Evolutionary conservation across 345 rosid species (phyloP), one percentile per base, ranked within the genome.

Genomic region (Lepidium didymum): DNA sequence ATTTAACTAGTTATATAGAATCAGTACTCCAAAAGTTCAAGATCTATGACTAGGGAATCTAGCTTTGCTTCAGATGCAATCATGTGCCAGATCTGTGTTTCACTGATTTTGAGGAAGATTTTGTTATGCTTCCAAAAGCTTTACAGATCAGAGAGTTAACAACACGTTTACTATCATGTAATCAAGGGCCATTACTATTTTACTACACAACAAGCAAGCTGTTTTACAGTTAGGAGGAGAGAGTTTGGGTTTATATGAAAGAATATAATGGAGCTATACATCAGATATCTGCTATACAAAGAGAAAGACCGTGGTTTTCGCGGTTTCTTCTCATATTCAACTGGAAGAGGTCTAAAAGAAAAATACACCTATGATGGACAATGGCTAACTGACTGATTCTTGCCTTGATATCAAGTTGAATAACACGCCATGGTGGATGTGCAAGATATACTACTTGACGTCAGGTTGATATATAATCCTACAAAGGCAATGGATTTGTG

Each of bases 41-140:
- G 72, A 51, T 73, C 60, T 58, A 41, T 34, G 51, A 47, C 35
- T 64, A 45, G 36, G 52, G 78, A 74, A 67, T 67, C 64, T 67
- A 36, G 51, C 51, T 18, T 74, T 74, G 78, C 78, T 74, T 74
- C 78, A 67, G 36, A 67, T 53, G 52, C 69, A 74, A 74, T 74
- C 58, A 67, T 52, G 37, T 66, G 62, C 33, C 49, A 70, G 68
- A 57, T 57, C 21, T 21, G 73, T 19, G 29, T 56, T 67, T 34
- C 25, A 41, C 44, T 55, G 8, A 16, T 2, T 49, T 59, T 69
- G 46, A 69, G 46, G 67, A 49, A 72, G 58, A 64, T 56, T 64
- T 64, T 64, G 60, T 64, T 46, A 44, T 72, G 53, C 10, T 73
- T 57, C 37, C 31, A 54, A 33, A 41, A 58, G 61, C 47, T 56